Percentiles rank a stretch among this genome's conserved stretches.
These are phyloP conservation scores for Tylopilus sp. DNA, from an alignment of 1,284 basidiomycete genomes.

Conservation along the genomic window DNA sequence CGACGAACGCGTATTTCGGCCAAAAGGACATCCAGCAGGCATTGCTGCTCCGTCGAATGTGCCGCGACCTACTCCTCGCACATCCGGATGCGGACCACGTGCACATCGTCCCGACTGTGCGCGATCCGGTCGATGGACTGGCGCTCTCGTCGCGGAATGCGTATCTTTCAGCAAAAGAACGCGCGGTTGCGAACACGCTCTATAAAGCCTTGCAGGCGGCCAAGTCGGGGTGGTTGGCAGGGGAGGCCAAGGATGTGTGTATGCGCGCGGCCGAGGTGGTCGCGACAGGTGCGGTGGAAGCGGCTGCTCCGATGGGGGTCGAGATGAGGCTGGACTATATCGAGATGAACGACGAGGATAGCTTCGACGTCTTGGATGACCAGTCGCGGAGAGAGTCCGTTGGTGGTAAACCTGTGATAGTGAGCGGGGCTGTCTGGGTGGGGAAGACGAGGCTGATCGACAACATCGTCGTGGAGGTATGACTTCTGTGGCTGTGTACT, in stretches of 20 bases:
- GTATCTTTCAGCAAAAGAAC: conserved; percentile 71
- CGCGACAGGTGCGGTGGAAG: conserved; percentile 34
- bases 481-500: conserved; percentile 15
- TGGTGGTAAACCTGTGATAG: conserved; percentile 51
- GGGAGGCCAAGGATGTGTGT: conserved; percentile 51
- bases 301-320: conserved; percentile 42
- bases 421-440: conserved; percentile 89
- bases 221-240: conserved; percentile 49
- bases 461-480: conserved; percentile 63
- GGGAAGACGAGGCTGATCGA: conserved; percentile 91
- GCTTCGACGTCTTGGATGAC: conserved; percentile 60
- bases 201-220: conserved; percentile 66
- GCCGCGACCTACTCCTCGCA: conserved; percentile 76
- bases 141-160: conserved; percentile 91
- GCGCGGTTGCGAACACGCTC: conserved; percentile 67
- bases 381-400: conserved; percentile 22
- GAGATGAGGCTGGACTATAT: conserved; percentile 79
- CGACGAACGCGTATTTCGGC: conserved; percentile 91
- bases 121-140: conserved; percentile 60
- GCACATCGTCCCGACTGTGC: conserved; percentile 81
- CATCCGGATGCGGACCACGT: conserved; percentile 69
- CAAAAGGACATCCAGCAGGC: conserved; percentile 99
- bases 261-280: conserved; percentile 45
- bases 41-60: conserved; percentile 81
- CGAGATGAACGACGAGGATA: conserved; percentile 80